Percentiles rank a stretch among this genome's conserved stretches.
Evolutionary conservation across 768 basidiomycete genomes (phyloP).

Genomic region (Calocybe gangraenosa): DNA sequence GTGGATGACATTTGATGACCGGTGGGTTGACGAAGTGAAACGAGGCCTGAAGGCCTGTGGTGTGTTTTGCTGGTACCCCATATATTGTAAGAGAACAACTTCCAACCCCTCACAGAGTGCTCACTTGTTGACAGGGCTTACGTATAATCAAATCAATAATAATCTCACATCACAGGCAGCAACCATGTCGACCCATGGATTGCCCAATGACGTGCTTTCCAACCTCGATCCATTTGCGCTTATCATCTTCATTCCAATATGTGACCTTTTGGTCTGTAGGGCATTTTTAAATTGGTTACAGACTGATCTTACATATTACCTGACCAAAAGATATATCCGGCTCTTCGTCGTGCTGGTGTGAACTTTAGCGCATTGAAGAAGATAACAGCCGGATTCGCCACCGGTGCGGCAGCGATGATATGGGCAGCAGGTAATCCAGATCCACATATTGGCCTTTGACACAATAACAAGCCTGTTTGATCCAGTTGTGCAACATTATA

Average conservation of each 20-base stretch:
- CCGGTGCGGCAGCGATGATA: conserved; percentile 54
- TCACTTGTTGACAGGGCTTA: conserved; percentile 46
- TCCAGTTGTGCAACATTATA: conserved; percentile 65
- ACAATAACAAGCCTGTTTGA: too few relatives aligned
- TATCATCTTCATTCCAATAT: conserved; percentile 70
- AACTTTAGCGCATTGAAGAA: too few relatives aligned
- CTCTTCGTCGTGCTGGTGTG: conserved; percentile 42
- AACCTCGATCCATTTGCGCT: too few relatives aligned
- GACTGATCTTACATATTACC: neutral
- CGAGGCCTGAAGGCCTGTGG: conserved; percentile 73
- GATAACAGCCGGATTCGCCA: conserved; percentile 53
- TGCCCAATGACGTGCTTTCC: conserved; percentile 75
- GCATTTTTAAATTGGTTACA: neutral
- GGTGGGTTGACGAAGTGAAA: conserved; percentile 74
- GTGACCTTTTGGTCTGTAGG: conserved; percentile 45
- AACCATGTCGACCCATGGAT: too few relatives aligned
- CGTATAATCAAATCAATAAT: conserved; percentile 76
- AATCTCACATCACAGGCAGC: conserved; percentile 78
- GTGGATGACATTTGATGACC: conserved; percentile 79
- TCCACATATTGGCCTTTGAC: too few relatives aligned
- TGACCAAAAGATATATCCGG: conserved; percentile 48
- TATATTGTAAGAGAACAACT: conserved; percentile 70
- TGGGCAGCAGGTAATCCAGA: too few relatives aligned
- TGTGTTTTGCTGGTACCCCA: conserved; percentile 59
- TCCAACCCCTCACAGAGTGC: neutral